These are phyloP conservation scores for Blastomyces silverae DNA, from an alignment of 2,329 filamentous ascomycete species.

Conservation along the genomic window DNA sequence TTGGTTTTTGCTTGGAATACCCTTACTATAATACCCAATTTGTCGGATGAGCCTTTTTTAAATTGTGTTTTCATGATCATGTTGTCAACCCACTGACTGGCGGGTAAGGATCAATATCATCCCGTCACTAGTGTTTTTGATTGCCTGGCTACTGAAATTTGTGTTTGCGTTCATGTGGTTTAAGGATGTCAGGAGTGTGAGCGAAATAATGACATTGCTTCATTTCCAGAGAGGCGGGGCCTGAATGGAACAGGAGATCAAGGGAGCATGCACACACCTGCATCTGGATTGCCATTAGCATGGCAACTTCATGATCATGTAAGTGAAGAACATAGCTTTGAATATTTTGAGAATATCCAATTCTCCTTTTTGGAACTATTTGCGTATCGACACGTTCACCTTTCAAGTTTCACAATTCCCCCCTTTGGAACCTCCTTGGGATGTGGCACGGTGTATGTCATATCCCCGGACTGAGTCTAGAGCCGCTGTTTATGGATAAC, in stretches of 20 bases:
- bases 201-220: not conserved
- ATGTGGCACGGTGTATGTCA: not conserved
- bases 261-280: not conserved
- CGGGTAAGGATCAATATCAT: not conserved
- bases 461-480: not conserved
- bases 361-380: not conserved
- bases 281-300: not conserved
- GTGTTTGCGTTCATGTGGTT: not conserved
- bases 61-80: not conserved
- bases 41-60: not conserved
- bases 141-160: not conserved
- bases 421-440: not conserved
- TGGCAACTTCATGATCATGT: not conserved
- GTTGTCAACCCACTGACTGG: not conserved
- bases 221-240: not conserved
- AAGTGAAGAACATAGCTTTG: not conserved
- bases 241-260: not conserved
- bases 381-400: not conserved
- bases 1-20: not conserved
- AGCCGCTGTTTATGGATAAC: not conserved
- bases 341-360: not conserved
- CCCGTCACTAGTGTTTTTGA: not conserved
- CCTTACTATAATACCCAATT: not conserved
- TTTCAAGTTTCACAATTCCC: not conserved
- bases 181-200: not conserved